Evolutionary conservation across 116 monocot species (phyloP).

Genomic region (Papilionanthe hybrid): DNA sequence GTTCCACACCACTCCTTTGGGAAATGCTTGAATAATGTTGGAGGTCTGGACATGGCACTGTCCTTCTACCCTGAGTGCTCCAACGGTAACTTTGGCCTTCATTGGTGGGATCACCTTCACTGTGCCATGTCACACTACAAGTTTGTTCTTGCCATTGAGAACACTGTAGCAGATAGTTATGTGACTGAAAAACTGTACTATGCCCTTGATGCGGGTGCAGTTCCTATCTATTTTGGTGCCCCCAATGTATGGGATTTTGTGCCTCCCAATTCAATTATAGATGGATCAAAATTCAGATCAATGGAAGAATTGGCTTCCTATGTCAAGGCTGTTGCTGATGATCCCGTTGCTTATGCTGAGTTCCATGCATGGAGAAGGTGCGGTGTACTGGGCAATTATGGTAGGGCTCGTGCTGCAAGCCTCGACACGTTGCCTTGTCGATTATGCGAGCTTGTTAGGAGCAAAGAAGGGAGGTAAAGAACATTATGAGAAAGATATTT

Average conservation of each 20-base stretch:
- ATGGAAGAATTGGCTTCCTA: constrained; percentile 60
- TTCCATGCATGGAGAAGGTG: constrained; percentile 99
- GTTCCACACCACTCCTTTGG: constrained; percentile 88
- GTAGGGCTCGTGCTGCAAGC: constrained; percentile 55
- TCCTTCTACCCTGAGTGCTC: constrained; percentile 78
- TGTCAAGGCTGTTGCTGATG: constrained; percentile 63
- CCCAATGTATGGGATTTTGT: constrained; percentile 94
- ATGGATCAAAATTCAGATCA: constrained; percentile 72
- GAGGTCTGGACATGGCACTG: constrained; percentile 59
- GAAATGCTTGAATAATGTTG: constrained; percentile 88
- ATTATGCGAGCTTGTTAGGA: constrained; percentile 68
- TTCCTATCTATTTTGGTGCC: constrained; percentile 96
- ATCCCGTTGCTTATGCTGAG: constrained; percentile 86
- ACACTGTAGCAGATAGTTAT: constrained; percentile 72
- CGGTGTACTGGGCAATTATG: constrained; percentile 76
- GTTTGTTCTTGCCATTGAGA: constrained; percentile 91
- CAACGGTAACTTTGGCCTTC: constrained; percentile 10
- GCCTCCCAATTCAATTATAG: constrained; percentile 94
- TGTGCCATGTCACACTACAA: constrained; percentile 97
- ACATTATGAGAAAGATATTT: constrained; percentile 7
- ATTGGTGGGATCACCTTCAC: constrained; percentile 91
- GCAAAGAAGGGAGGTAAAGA: constrained; percentile 50
- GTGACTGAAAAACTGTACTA: constrained; percentile 94
- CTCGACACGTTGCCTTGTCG: constrained; percentile 89
- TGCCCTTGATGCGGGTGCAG: constrained; percentile 76